Evolutionary conservation across 352 stramenopile genomes (phyloP), one percentile per base, ranked within the genome.

Genomic region (Phytophthora podocarpi): DNA sequence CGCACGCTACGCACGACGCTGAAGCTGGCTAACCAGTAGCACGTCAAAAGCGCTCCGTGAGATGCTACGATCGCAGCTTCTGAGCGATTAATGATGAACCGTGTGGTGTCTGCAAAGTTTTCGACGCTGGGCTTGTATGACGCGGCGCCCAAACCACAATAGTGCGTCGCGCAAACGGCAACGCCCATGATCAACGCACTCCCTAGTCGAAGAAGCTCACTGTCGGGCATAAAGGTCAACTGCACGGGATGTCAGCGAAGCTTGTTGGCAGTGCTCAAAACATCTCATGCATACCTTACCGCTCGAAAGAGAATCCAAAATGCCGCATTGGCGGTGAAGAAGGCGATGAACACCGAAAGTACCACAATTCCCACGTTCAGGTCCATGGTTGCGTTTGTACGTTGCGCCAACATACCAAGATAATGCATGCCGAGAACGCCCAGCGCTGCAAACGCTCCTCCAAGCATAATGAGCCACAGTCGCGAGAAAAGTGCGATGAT

Each of bases 371-470:
- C 72, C 0, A 20, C 37, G 52, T 80, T 60, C 12, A 85, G 70
- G 2, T 55, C 28, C 72, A 86, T 76, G 11, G 39, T 66, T 0
- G 69, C 49, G 35, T 81, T 75, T 20, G 66, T 68, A 8, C 77
- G 80, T 52, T 89, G 76, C 1, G 74, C 80, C 30, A 83, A 51
- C 80, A 90, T 90, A 9, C 78, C 80, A 1, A 88, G 28, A 65
- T 86, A 90, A 55, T 89, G 80, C 80, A 90, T 90, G 0, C 77
- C 74, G 1, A 90, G 65, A 15, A 90, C 78, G 2, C 80, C 80
- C 4, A 88, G 52, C 0, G 76, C 78, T 2, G 80, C 77, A 20
- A 83, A 82, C 12, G 80, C 50, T 11, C 76, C 78, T 24, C 76
- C 80, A 12, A 82, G 43, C 31, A 80, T 59, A 48, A 88, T 90